phyloP scores from a whole-genome alignment of 2,329 filamentous ascomycete species.

The Nigrospora oryzae region DNA sequence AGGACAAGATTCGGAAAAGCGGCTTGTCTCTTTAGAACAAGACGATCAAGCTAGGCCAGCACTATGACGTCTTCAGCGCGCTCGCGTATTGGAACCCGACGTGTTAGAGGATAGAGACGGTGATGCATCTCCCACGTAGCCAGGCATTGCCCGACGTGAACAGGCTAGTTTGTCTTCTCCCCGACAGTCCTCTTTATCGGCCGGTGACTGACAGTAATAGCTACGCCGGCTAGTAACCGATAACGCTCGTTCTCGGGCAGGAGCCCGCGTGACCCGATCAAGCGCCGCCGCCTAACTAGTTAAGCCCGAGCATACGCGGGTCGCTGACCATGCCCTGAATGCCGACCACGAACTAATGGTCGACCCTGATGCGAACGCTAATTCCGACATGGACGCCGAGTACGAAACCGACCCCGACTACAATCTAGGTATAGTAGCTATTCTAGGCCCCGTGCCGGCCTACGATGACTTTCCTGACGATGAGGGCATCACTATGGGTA shows the following conservation, averaged over 20 bases:
- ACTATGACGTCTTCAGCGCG: background rate
- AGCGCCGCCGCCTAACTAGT: background rate
- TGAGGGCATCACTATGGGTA: too few relatives aligned
- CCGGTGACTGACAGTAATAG: background rate
- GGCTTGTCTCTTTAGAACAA: background rate
- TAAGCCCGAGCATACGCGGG: background rate
- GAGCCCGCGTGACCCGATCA: background rate
- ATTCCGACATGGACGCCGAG: background rate
- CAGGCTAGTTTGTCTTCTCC: background rate
- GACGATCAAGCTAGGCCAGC: background rate
- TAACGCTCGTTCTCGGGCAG: too few relatives aligned
- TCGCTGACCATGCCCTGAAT: background rate
- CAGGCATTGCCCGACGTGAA: background rate
- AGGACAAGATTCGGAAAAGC: background rate
- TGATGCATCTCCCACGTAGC: background rate
- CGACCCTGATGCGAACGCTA: too few relatives aligned
- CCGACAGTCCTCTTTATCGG: background rate
- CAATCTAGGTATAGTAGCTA: too few relatives aligned
- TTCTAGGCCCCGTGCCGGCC: too few relatives aligned
- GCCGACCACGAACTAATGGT: background rate
- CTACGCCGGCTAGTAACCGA: background rate
- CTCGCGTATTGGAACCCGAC: background rate
- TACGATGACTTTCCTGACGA: too few relatives aligned
- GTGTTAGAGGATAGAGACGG: background rate
- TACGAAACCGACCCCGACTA: background rate